phyloP scores from a whole-genome alignment of 192 early-diverging fungal species.

The Rhizophagus clarus region DNA sequence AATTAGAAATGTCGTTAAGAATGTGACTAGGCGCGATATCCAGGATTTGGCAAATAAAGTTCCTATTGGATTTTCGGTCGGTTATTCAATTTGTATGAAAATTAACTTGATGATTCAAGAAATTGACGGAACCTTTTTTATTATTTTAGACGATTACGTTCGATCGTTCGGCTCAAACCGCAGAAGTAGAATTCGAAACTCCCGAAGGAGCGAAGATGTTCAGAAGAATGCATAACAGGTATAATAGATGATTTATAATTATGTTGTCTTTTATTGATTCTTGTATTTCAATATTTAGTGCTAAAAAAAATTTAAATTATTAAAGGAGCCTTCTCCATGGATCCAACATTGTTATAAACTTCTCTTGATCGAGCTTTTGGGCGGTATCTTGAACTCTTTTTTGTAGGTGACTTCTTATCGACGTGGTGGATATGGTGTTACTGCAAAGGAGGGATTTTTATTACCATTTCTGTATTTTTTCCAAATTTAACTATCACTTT shows the following conservation, averaged over 20 bases:
- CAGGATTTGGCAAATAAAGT: not conserved
- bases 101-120: not conserved
- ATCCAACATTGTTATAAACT: slow-evolving; percentile 6
- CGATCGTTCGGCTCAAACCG: not conserved
- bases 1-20: not conserved
- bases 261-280: not conserved
- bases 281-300: not conserved
- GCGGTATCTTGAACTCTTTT: not conserved
- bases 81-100: not conserved
- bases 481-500: not conserved
- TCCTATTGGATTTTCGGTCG: not conserved
- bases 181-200: not conserved
- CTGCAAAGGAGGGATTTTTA: not conserved
- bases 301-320: not conserved
- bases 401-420: not conserved
- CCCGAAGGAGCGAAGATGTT: not conserved
- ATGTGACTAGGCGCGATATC: not conserved
- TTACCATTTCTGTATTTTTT: not conserved
- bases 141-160: not conserved
- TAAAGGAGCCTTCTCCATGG: not conserved
- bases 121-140: not conserved
- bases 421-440: not conserved
- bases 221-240: slow-evolving; percentile 4
- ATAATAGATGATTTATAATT: not conserved
- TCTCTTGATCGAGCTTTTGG: not conserved